These are phyloP conservation scores for Ascochyta koolunga DNA, from an alignment of 2,329 filamentous ascomycete genomes.

Conservation along the genomic window DNA sequence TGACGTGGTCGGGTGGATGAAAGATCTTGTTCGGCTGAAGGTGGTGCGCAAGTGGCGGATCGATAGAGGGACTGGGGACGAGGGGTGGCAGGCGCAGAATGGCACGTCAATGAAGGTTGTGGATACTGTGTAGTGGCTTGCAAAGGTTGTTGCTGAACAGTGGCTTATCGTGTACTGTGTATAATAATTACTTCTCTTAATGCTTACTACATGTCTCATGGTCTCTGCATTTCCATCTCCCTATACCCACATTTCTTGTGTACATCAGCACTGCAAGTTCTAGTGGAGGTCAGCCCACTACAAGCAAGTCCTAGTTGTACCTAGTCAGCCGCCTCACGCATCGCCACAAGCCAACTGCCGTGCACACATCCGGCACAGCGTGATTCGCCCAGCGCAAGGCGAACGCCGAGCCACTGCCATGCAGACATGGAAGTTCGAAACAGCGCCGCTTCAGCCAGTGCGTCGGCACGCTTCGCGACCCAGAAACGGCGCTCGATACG, in stretches of 20 bases:
- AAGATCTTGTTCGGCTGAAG: neutral
- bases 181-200: too few species aligned
- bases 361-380: neutral
- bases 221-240: too few species aligned
- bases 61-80: neutral
- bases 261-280: too few species aligned
- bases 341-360: too few species aligned
- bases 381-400: too few species aligned
- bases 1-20: neutral
- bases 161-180: too few species aligned
- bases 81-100: slow-evolving; percentile 3
- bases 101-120: neutral
- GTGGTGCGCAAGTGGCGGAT: slow-evolving; percentile 1
- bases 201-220: too few species aligned
- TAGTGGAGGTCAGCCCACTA: neutral
- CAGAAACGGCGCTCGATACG: too few species aligned
- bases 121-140: neutral
- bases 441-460: neutral
- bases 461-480: neutral
- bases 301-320: neutral
- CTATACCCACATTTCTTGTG: too few species aligned
- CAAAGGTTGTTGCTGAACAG: too few species aligned
- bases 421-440: neutral
- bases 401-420: neutral
- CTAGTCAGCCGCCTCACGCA: too few species aligned